Conservation (phyloP, 768 basidiomycete species). For the Amanita brunnescens region DNA sequence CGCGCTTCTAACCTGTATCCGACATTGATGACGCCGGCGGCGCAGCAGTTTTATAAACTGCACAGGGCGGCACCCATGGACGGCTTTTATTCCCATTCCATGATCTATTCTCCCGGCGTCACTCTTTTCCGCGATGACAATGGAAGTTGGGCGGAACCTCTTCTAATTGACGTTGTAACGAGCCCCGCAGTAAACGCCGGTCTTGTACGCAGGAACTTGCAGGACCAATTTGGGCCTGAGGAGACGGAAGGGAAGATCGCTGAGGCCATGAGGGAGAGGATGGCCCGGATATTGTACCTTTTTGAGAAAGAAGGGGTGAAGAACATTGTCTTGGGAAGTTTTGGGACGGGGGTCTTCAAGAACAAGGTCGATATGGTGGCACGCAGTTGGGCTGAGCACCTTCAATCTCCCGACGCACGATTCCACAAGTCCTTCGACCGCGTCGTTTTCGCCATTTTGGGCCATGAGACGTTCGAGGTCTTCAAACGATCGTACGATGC, state of each 20-base stretch:
- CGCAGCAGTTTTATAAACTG: slow-evolving; percentile 51
- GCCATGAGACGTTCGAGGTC: slow-evolving; percentile 19
- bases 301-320: slow-evolving; percentile 54
- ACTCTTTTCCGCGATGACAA: slow-evolving; percentile 55
- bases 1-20: slow-evolving; percentile 65
- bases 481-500: slow-evolving; percentile 11
- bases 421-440: slow-evolving; percentile 51
- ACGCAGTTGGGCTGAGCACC: slow-evolving; percentile 53
- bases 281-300: slow-evolving; percentile 56
- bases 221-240: slow-evolving; percentile 15
- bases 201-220: slow-evolving; percentile 24
- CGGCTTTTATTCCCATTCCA: slow-evolving; percentile 70
- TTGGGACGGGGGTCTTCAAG: slow-evolving; percentile 71
- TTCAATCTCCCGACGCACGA: slow-evolving; percentile 39
- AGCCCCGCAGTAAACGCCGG: slow-evolving; percentile 71
- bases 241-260: slow-evolving; percentile 32
- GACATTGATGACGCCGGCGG: slow-evolving; percentile 46
- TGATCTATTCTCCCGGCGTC: slow-evolving; percentile 65
- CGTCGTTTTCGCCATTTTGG: slow-evolving; percentile 56
- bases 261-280: slow-evolving; percentile 56
- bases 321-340: slow-evolving; percentile 62
- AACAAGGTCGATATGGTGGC: slow-evolving; percentile 56
- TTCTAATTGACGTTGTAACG: slow-evolving; percentile 58
- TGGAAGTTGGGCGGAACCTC: slow-evolving; percentile 47
- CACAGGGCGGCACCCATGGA: slow-evolving; percentile 41